phyloP scores from a whole-genome alignment of 768 basidiomycete genomes.

The Flagelloscypha sp. region DNA sequence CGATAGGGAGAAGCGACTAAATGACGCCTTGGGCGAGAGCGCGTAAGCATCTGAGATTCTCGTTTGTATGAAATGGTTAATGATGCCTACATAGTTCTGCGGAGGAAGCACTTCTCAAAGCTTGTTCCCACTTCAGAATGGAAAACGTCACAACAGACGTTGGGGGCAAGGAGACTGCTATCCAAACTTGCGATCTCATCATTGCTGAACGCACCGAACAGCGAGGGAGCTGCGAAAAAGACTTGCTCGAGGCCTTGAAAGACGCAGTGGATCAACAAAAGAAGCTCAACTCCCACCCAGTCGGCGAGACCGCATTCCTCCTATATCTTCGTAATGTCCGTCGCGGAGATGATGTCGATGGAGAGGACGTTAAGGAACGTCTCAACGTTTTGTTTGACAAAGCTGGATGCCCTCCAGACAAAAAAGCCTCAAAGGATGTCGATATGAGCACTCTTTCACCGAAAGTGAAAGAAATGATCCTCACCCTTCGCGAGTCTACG shows the following conservation, averaged over 20 bases:
- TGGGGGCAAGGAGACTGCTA: slow-evolving; percentile 53
- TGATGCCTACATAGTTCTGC: slow-evolving; percentile 48
- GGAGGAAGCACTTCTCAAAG: slow-evolving; percentile 88
- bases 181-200: slow-evolving; percentile 90
- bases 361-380: slow-evolving; percentile 64
- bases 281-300: slow-evolving; percentile 49
- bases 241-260: slow-evolving; percentile 59
- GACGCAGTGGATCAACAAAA: slow-evolving; percentile 64
- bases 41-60: slow-evolving; percentile 41
- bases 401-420: slow-evolving; percentile 40
- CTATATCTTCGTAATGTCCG: slow-evolving; percentile 67
- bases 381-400: slow-evolving; percentile 52
- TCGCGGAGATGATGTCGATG: slow-evolving; percentile 63
- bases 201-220: slow-evolving; percentile 75
- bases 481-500: slow-evolving; percentile 81
- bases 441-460: slow-evolving; percentile 36
- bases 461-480: slow-evolving; percentile 52
- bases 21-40: slow-evolving; percentile 82
- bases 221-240: slow-evolving; percentile 67
- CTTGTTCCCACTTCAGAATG: slow-evolving; percentile 91
- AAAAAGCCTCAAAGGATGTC: slow-evolving; percentile 46
- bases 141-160: slow-evolving; percentile 41
- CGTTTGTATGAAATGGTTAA: slow-evolving; percentile 1
- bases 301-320: slow-evolving; percentile 70
- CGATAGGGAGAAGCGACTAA: slow-evolving; percentile 83